Evolutionary conservation across 768 basidiomycete species (phyloP), one percentile per base, ranked within the genome.

Genomic region (Brasilioporus rufonigricans): DNA sequence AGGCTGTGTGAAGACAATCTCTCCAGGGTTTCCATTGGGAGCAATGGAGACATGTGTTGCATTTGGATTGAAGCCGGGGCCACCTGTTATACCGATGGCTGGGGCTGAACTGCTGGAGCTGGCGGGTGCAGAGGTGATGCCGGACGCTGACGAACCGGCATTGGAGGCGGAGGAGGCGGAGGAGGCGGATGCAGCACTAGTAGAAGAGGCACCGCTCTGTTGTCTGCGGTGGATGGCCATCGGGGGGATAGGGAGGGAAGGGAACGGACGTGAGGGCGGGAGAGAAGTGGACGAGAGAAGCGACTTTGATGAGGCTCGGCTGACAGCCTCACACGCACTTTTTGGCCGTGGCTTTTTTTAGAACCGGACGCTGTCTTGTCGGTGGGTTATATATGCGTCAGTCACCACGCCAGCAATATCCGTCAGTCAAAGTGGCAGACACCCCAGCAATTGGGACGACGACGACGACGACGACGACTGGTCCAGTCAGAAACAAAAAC

Each of bases 1-100:
- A 4, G 86, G 86, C 56, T 80, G 74, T 11, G 83, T 83, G 70
- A 82, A 77, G 50, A 76, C 71, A 47, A 85, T 66, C 21, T 75
- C 73, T 49, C 83, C 78, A 7, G 69, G 62, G 16, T 75, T 61
- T 5, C 73, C 77, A 4, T 77, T 65, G 62, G 72, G 61, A 9
- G 71, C 63, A 55, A 79, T 43, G n/a, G 64, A 48, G 26, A 36
- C 29, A 3, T 35, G 49, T 0, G 54, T 53, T 23, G 70, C 69
- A 16, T 41, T 70, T 54, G 69, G 35, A 32, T 64, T 57, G 53
- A 46, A 64, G 9, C 62, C 66, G 2, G 66, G 60, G 2, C 68
- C 66, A 35, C 68, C 65, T 39, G 68, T 66, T 43, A 69, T 65
- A 18, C 66, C 66, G 16, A 48, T 5, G 19, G 24, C n/a, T 2